Percentiles rank a stretch among this genome's conserved stretches.
These are phyloP conservation scores for Venturia effusa DNA, from an alignment of 2,329 filamentous ascomycete genomes.

Conservation along the genomic window DNA sequence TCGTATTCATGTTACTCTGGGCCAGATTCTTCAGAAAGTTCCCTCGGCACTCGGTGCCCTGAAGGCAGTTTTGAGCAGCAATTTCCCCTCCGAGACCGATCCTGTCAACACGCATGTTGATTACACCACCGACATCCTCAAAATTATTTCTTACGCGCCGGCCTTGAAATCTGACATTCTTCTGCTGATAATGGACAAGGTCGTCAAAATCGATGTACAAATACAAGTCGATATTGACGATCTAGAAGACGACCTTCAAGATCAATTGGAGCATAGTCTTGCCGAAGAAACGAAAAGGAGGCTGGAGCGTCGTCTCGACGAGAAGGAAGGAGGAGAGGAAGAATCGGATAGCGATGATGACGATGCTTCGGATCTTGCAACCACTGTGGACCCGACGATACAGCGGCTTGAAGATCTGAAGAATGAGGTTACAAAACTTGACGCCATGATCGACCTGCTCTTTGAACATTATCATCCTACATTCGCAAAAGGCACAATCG, in stretches of 20 bases:
- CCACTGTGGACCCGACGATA: slow-evolving; percentile 58
- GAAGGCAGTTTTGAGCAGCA: slow-evolving; percentile 51
- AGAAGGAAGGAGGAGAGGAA: slow-evolving; percentile 41
- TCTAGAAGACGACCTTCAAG: slow-evolving; percentile 84
- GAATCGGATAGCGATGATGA: slow-evolving; percentile 24
- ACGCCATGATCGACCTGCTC: slow-evolving; percentile 76
- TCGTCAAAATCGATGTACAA: slow-evolving; percentile 91
- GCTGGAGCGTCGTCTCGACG: slow-evolving; percentile 24
- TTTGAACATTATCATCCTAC: slow-evolving; percentile 65
- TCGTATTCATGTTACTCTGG: slow-evolving; percentile 65
- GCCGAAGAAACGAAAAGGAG: slow-evolving; percentile 40
- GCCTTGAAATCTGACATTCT: slow-evolving; percentile 71
- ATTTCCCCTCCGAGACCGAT: slow-evolving; percentile 70
- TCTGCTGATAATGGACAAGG: slow-evolving; percentile 69
- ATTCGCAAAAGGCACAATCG: slow-evolving; percentile 48
- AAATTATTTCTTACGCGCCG: slow-evolving; percentile 65
- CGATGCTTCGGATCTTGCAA: slow-evolving; percentile 43
- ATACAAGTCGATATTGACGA: slow-evolving; percentile 92
- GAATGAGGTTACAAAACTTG: slow-evolving; percentile 81
- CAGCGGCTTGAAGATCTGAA: slow-evolving; percentile 59
- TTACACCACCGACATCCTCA: slow-evolving; percentile 80
- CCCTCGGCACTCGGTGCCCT: slow-evolving; percentile 66
- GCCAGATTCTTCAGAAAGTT: slow-evolving; percentile 67
- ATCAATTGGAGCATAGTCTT: slow-evolving; percentile 69
- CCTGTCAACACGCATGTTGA: slow-evolving; percentile 68